phyloP scores from a whole-genome alignment of 108 stramenopile species.

The Fragilaria crotonensis region DNA sequence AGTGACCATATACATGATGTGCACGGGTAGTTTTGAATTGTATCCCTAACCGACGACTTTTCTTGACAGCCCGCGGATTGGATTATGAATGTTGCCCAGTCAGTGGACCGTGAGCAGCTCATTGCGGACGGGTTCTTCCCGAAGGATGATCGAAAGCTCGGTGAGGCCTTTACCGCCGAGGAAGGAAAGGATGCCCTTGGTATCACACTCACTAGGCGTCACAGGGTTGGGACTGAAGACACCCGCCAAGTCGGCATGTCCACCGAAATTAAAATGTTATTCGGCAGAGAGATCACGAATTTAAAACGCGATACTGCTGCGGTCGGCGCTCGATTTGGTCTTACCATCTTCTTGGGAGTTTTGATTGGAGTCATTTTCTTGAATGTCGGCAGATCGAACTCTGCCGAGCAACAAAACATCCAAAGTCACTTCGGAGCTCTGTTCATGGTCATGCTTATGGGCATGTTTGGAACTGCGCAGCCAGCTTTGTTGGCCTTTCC shows the following conservation, averaged over 20 bases:
- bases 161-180: slow-evolving; percentile 18
- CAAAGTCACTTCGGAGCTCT: slow-evolving; percentile 62
- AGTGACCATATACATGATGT: slow-evolving; percentile 21
- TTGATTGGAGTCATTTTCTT: slow-evolving; percentile 65
- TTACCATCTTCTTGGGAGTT: slow-evolving; percentile 45
- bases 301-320: slow-evolving; percentile 42
- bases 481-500: slow-evolving; percentile 48
- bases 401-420: slow-evolving; percentile 24
- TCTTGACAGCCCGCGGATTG: slow-evolving; percentile 76
- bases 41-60: slow-evolving; percentile 44
- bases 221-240: slow-evolving; percentile 7
- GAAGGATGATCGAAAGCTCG: slow-evolving; percentile 19
- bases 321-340: slow-evolving; percentile 45
- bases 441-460: slow-evolving; percentile 34
- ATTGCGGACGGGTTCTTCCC: slow-evolving; percentile 31
- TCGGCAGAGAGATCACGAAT: slow-evolving; percentile 40
- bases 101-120: slow-evolving; percentile 31
- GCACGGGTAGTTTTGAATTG: slow-evolving; percentile 29
- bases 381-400: slow-evolving; percentile 32
- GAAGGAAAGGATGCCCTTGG: slow-evolving; percentile 44
- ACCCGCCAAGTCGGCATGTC: slow-evolving; percentile 22
- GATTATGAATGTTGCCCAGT: slow-evolving; percentile 63
- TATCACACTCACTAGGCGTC: slow-evolving; percentile 17
- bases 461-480: slow-evolving; percentile 58
- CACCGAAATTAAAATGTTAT: slow-evolving; percentile 36